Percentiles rank a stretch among this genome's conserved stretches.
phyloP scores from a whole-genome alignment of 495 filamentous ascomycete species.

The Viridothelium virens region DNA sequence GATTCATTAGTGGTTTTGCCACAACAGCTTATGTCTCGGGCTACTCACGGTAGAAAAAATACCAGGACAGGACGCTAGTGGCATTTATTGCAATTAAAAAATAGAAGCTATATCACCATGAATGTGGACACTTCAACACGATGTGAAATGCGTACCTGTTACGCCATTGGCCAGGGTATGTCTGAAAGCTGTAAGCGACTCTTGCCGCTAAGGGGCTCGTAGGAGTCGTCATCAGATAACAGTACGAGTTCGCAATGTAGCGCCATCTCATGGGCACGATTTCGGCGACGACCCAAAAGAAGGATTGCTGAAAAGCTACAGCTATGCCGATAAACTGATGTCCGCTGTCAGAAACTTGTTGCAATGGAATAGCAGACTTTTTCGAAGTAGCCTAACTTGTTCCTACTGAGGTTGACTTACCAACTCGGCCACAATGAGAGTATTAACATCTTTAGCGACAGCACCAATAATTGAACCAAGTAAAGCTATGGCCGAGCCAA shows the following conservation, averaged over 20 bases:
- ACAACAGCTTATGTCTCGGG: not conserved
- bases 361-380: not conserved
- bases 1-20: not conserved
- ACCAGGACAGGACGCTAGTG: slow-evolving; percentile 14
- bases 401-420: not conserved
- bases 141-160: slow-evolving; percentile 12
- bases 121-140: not conserved
- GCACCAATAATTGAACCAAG: slow-evolving; percentile 30
- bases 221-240: slow-evolving; percentile 17
- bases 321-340: slow-evolving; percentile 19
- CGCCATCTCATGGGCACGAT: slow-evolving; percentile 21
- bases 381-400: not conserved
- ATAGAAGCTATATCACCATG: slow-evolving; percentile 15
- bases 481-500: slow-evolving; percentile 20
- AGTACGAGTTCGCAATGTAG: slow-evolving; percentile 16
- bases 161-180: slow-evolving; percentile 16
- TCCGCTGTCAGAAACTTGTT: not conserved
- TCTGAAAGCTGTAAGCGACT: slow-evolving; percentile 19
- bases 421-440: slow-evolving; percentile 23
- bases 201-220: slow-evolving; percentile 19
- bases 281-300: slow-evolving; percentile 21
- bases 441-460: slow-evolving; percentile 24
- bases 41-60: slow-evolving; percentile 15
- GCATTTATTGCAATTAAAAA: slow-evolving; percentile 19
- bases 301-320: slow-evolving; percentile 18